Evolutionary conservation across 2,329 filamentous ascomycete species (phyloP), one percentile per base, ranked within the genome.

Genomic region (Pyrenophora teres): DNA sequence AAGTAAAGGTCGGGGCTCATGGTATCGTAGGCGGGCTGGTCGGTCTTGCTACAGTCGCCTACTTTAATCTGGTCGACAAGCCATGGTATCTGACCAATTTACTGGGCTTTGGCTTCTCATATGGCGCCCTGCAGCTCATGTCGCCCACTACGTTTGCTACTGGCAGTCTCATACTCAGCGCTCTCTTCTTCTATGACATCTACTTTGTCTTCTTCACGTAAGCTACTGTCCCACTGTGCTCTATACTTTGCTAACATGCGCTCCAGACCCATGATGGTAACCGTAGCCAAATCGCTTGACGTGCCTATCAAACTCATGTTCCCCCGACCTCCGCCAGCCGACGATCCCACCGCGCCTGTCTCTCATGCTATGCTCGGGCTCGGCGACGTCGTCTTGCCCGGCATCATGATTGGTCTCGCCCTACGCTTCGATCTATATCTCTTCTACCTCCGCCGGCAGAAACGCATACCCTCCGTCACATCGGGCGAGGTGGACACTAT

Each of bases 101-200:
- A 31, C 83, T 97, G 65, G 92, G 90, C 0, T 90, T 93, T 61
- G 89, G 88, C 5, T 91, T 96, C 76, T 92, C 88, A 60, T 97
- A 97, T 67, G 83, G 84, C 6, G 86, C 89, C 3, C 81, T 97
- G 48, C 85, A 93, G 63, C 77, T 96, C 46, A 85, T 97, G 78
- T 96, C 92, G 1, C 92, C 92, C 0, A 96, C 92, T 0, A 93
- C 90, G 0, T 96, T 97, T 68, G 77, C 83, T 47, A 96, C 90
- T 0, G 91, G 91, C 0, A 88, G 87, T 6, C 74, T 92, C 37
- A 86, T 97, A 8, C 79, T 97, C 1, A 77, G 80, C 8, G 90
- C 88, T 0, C 79, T 97, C 1, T 97, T 97, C 77, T 85, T 96
- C 67, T 99, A 99, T 68, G 93, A 99, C 70, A 93, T 99, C 41